phyloP scores from a whole-genome alignment of 129 eudicot species.

The Saposhnikovia divaricata region DNA sequence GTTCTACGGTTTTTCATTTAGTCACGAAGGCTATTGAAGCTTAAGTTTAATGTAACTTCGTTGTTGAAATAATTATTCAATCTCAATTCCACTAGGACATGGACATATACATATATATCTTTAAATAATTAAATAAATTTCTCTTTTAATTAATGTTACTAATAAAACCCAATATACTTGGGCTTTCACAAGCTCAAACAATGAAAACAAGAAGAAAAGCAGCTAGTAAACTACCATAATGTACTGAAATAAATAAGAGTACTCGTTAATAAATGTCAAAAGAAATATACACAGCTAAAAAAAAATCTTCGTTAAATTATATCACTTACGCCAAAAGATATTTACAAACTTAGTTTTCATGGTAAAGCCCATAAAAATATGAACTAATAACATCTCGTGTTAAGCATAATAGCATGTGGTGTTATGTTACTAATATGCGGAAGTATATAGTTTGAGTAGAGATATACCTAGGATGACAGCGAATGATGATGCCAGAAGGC shows the following conservation, averaged over 20 bases:
- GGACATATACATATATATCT: too few relatives aligned
- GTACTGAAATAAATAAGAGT: neutral
- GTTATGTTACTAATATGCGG: neutral
- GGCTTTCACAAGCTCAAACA: neutral
- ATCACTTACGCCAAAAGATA: neutral
- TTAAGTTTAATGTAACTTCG: neutral
- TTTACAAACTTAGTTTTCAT: neutral
- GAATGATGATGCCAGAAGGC: conserved; percentile 54
- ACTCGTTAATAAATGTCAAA: neutral
- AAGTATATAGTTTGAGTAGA: neutral
- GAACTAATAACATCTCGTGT: neutral
- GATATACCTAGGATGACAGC: conserved; percentile 57
- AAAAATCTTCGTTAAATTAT: neutral
- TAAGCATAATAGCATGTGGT: neutral
- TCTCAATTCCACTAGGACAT: too few relatives aligned
- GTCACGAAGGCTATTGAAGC: neutral
- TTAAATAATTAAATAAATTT: neutral
- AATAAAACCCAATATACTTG: neutral
- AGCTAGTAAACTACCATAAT: neutral
- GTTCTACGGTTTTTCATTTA: neutral
- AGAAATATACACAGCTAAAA: neutral
- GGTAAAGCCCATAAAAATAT: neutral
- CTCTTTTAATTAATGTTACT: neutral
- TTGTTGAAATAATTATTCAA: neutral
- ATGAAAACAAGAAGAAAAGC: neutral